Percentiles rank a stretch among this genome's conserved stretches.
Conservation (phyloP, 2,329 filamentous ascomycete genomes). For the Phyllosticta citribraziliensis region DNA sequence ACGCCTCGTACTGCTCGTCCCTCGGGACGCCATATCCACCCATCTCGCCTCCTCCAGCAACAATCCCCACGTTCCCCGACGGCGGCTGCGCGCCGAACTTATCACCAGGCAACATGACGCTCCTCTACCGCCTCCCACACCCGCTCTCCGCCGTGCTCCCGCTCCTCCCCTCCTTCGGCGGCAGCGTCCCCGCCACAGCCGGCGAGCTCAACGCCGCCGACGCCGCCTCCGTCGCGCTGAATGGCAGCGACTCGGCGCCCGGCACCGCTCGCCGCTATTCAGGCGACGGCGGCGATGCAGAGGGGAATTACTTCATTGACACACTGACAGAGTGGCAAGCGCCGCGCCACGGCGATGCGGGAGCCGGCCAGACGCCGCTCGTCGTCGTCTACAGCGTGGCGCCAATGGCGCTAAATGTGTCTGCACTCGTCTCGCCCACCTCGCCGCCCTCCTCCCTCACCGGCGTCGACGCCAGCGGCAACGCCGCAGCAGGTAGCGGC, state of each 20-base stretch:
- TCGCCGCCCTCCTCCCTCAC: neutral
- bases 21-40: constrained; percentile 3
- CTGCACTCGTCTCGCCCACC: neutral
- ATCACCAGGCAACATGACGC: neutral
- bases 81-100: neutral
- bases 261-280: constrained; percentile 4
- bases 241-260: constrained; percentile 2
- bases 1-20: neutral
- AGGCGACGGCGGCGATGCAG: constrained; percentile 1
- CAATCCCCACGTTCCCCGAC: neutral
- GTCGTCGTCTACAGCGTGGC: constrained; percentile 15
- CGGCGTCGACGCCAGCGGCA: no score
- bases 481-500: no score
- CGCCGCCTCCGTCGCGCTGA: neutral
- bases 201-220: neutral
- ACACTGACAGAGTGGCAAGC: constrained; percentile 14
- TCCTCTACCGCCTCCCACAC: neutral
- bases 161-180: constrained; percentile 3
- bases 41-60: neutral
- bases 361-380: constrained; percentile 13
- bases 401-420: neutral
- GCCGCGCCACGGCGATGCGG: neutral
- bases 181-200: neutral
- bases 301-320: constrained; percentile 1
- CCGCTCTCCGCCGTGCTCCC: constrained; percentile 2